Evolutionary conservation across 2,329 filamentous ascomycete genomes (phyloP), one percentile per base, ranked within the genome.

Genomic region (Chrysosporium queenslandicum): DNA sequence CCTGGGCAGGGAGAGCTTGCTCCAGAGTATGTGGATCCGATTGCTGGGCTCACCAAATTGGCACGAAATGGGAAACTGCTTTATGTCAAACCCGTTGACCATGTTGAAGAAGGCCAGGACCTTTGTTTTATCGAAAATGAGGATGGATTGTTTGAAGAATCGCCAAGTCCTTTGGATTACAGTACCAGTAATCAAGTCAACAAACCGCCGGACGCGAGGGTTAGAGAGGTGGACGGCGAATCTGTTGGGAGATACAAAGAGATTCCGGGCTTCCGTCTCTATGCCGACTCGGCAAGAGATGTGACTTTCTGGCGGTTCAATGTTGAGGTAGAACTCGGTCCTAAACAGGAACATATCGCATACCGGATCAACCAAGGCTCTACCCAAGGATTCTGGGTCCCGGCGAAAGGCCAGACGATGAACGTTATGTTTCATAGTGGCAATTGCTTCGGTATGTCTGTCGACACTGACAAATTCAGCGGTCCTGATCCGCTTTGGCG

Each of bases 391-490:
- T 98, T 98, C 67, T 98, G 92, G 91, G 88, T 98, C 0, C 92
- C 94, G 4, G 85, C 85, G 29, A 79, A 77, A 46, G 85, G 82
- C 14, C 78, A 94, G 66, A 80, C 86, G 2, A 98, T 98, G 92
- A 96, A 97, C 71, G 87, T 96, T 66, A 95, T 97, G 89, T 98
- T 96, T 71, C 81, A 97, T 72, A 95, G 86, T 66, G 95, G 92
- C 73, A 98, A 98, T 66, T 92, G 94, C 1, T 98, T 98, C 73
- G 91, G 87, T 60, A 68, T 85, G 48, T 85, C 80, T 53, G 86
- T 86, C 21, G 83, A 94, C 56, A 73, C 88, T 0, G 78, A 94
- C 64, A 77, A 83, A 42, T 85, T 96, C 65, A 92, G 85, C 63
- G 92, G 92, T 0, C 92, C 94, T 0, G 92, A 98, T 69, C 92